Base-by-base conservation (phyloP, 164 flowering plant genomes). In the Berberis thunbergii region DNA sequence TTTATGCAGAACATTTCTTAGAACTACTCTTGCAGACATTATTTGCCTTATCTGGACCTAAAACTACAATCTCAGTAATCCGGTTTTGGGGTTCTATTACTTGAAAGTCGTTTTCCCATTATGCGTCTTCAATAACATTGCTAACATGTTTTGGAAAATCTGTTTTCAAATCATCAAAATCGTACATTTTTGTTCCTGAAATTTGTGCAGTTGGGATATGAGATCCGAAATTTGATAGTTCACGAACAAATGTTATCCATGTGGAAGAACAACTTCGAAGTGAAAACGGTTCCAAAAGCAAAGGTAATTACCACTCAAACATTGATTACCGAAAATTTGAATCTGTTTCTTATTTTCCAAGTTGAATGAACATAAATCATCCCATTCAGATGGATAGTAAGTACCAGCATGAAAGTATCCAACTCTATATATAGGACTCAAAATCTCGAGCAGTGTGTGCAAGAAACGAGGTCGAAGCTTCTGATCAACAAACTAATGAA, bases 1-100 rank as follows among this genome's bases (percentile, higher is more conserved):
- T 93, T 71, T 93, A 93, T 67, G 78, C 91, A 45, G 97, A 93
- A 80, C 90, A 89, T 80, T 94, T 93, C 66, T 73, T 93, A 78
- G 94, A 88, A 62, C 97, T 97, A 61, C 82, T 93, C 39, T 62
- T 84, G 82, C 79, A 74, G 74, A 93, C 98, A 57, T 83, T 93
- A 54, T 65, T 74, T 67, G 78, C 89, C 49, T 68, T 93, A 68
- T 88, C 98, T 42, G 98, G 98, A 58, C 96, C 98, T 7, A 88
- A 78, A 79, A 86, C 98, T 50, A 80, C 83, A 58, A 73, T 93
- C 63, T 40, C 89, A 89, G 98, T 90, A 79, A 63, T 55, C 52
- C 57, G 3, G 41, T 56, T 42, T 7, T 45, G 8, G 41, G 3
- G 4, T 45, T 39, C 4, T 40, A 38, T 59, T 45, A 26, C 26